A percentile compares a stretch with the other conserved stretches of the same genome.
Evolutionary conservation across 257 asterid species (phyloP).

Genomic region (Leonotis leonurus): DNA sequence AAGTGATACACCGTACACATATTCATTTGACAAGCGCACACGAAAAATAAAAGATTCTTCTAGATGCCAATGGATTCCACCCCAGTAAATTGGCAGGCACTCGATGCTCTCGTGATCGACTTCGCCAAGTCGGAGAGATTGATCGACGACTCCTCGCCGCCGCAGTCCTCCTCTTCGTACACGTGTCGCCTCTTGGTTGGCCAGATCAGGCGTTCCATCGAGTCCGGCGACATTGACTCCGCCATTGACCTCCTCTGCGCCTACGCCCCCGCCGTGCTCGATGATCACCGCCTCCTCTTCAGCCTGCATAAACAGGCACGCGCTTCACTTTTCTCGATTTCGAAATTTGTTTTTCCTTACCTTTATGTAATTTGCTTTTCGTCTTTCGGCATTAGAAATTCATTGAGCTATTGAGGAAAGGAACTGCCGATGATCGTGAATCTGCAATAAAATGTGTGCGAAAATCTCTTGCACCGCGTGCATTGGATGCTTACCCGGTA

Average conservation of each 20-base stretch:
- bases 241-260: slow-evolving; percentile 61
- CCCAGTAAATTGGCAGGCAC: slow-evolving; percentile 89
- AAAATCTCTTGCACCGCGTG: slow-evolving; percentile 86
- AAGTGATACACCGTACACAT: too few relatives aligned
- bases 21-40: slow-evolving; percentile 4
- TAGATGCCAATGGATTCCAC: slow-evolving; percentile 53
- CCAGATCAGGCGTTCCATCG: slow-evolving; percentile 68
- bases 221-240: slow-evolving; percentile 74
- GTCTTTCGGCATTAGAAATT: slow-evolving; percentile 48
- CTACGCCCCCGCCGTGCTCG: slow-evolving; percentile 62
- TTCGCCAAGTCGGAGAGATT: slow-evolving; percentile 85
- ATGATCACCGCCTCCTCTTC: slow-evolving; percentile 91
- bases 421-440: slow-evolving; percentile 70
- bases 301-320: slow-evolving; percentile 88
- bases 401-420: slow-evolving; percentile 82
- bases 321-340: background rate
- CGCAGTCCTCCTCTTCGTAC: slow-evolving; percentile 47
- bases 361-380: background rate
- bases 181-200: slow-evolving; percentile 74
- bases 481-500: slow-evolving; percentile 96
- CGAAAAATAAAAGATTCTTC: slow-evolving; percentile 14
- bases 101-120: slow-evolving; percentile 81
- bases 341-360: background rate
- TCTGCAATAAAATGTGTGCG: slow-evolving; percentile 73
- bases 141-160: slow-evolving; percentile 50